A percentile compares a stretch with the other conserved stretches of the same genome.
Conservation (phyloP, 176 grass and related monocot species). For the Aegilops longissima region DNA sequence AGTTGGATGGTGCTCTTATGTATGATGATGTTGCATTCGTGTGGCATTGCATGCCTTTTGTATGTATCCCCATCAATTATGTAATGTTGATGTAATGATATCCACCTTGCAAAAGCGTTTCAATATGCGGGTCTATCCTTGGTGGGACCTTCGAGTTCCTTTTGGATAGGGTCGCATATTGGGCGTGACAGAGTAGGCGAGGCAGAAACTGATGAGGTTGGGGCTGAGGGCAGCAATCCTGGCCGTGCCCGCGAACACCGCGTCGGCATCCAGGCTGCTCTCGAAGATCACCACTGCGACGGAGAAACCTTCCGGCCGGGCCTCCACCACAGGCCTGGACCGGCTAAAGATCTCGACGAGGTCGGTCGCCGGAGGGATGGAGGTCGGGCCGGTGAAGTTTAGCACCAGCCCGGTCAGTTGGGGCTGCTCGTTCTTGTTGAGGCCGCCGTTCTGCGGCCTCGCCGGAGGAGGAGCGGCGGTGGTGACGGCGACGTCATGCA, state of each 20-base stretch:
- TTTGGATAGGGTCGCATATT: too few relatives aligned
- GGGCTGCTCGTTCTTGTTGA: not conserved
- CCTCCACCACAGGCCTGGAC: slow-evolving; percentile 57
- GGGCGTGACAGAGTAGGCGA: slow-evolving; percentile 20
- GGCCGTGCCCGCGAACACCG: slow-evolving; percentile 41
- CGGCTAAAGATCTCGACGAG: slow-evolving; percentile 49
- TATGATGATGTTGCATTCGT: too few relatives aligned
- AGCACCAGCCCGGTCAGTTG: slow-evolving; percentile 35
- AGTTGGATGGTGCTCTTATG: too few relatives aligned
- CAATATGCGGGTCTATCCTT: too few relatives aligned
- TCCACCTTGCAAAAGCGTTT: too few relatives aligned
- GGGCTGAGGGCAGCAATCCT: slow-evolving; percentile 38
- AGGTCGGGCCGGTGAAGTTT: slow-evolving; percentile 23
- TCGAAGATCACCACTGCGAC: slow-evolving; percentile 49
- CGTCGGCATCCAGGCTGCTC: slow-evolving; percentile 41
- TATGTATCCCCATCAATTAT: too few relatives aligned
- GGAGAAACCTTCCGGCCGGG: slow-evolving; percentile 15
- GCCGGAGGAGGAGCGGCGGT: not conserved
- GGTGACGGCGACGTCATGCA: too few relatives aligned
- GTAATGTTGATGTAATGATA: too few relatives aligned
- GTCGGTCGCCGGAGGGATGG: slow-evolving; percentile 30
- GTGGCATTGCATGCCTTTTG: too few relatives aligned
- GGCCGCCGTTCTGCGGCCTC: not conserved
- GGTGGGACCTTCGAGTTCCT: too few relatives aligned
- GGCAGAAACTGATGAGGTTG: slow-evolving; percentile 39